A percentile compares a stretch with the other conserved stretches of the same genome.
These are phyloP conservation scores for Salvia rosmarinus DNA, from an alignment of 257 asterid genomes.

Conservation along the genomic window DNA sequence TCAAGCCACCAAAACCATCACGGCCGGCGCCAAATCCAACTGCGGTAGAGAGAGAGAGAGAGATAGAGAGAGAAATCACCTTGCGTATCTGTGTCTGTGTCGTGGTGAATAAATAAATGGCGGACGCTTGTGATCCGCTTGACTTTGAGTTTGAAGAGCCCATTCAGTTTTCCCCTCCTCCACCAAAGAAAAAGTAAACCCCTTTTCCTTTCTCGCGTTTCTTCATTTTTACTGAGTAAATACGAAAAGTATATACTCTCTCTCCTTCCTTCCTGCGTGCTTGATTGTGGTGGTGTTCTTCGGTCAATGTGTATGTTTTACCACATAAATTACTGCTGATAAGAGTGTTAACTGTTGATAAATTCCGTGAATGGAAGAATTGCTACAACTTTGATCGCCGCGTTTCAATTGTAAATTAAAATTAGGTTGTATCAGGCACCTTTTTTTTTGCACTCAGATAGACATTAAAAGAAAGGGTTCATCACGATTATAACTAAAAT, in stretches of 20 bases:
- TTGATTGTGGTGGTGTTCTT: not conserved
- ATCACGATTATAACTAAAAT: not conserved
- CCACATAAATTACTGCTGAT: not conserved
- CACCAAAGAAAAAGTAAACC: conserved; percentile 55
- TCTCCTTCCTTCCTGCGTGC: not conserved
- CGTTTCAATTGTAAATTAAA: not conserved
- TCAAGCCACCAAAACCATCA: conserved; percentile 17
- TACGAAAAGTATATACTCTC: too few species aligned
- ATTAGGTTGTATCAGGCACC: not conserved
- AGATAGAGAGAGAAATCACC: too few species aligned
- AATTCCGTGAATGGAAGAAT: not conserved
- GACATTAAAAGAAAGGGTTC: not conserved
- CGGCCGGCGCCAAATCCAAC: conserved; percentile 28
- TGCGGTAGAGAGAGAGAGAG: conserved; percentile 14
- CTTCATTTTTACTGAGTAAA: not conserved
- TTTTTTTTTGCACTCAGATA: not conserved
- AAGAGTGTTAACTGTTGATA: not conserved
- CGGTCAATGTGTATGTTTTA: not conserved
- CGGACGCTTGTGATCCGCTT: conserved; percentile 48
- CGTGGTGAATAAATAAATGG: conserved; percentile 39
- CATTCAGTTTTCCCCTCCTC: conserved; percentile 39
- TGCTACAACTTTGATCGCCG: not conserved
- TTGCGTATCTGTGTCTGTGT: not conserved
- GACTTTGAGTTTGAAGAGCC: conserved; percentile 81
- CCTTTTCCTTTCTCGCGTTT: conserved; percentile 1